Evolutionary conservation across 1,139 yeast genomes (phyloP).

Genomic region (Taphrina populina): DNA sequence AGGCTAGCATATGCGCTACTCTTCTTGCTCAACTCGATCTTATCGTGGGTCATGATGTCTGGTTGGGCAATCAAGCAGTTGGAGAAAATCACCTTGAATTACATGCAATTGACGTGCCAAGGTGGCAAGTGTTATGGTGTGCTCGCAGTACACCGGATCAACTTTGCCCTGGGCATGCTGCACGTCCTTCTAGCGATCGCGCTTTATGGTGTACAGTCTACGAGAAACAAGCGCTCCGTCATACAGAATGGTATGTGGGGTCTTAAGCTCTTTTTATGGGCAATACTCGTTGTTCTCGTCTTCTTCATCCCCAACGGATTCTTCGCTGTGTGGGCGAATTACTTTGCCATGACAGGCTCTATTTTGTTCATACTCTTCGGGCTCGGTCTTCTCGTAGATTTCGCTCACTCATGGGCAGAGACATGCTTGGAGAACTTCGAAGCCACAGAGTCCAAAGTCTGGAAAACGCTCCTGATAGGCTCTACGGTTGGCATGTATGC

Average conservation of each 20-base stretch:
- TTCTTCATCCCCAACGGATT: slow-evolving; percentile 84
- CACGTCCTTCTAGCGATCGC: slow-evolving; percentile 71
- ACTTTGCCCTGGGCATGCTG: slow-evolving; percentile 78
- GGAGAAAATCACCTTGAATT: slow-evolving; percentile 63
- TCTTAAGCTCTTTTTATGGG: slow-evolving; percentile 64
- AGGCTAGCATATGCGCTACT: slow-evolving; percentile 81
- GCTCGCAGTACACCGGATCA: slow-evolving; percentile 80
- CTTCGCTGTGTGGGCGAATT: slow-evolving; percentile 86
- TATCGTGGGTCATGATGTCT: slow-evolving; percentile 89
- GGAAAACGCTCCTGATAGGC: slow-evolving; percentile 79
- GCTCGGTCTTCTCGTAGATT: slow-evolving; percentile 83
- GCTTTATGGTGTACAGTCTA: slow-evolving; percentile 71
- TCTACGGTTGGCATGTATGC: slow-evolving; percentile 85
- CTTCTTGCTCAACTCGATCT: slow-evolving; percentile 69
- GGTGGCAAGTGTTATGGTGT: slow-evolving; percentile 89
- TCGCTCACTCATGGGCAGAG: slow-evolving; percentile 99
- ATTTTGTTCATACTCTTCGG: slow-evolving; percentile 87
- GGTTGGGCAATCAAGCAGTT: slow-evolving; percentile 75
- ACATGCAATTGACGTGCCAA: slow-evolving; percentile 69
- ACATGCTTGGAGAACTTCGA: slow-evolving; percentile 89
- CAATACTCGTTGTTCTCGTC: slow-evolving; percentile 58
- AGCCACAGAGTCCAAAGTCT: slow-evolving; percentile 69
- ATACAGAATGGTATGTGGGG: slow-evolving; percentile 94
- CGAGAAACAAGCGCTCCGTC: slow-evolving; percentile 73
- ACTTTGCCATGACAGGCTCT: slow-evolving; percentile 80